Evolutionary conservation across 208 protist species (phyloP).

Genomic region (Leishmania turanica): DNA sequence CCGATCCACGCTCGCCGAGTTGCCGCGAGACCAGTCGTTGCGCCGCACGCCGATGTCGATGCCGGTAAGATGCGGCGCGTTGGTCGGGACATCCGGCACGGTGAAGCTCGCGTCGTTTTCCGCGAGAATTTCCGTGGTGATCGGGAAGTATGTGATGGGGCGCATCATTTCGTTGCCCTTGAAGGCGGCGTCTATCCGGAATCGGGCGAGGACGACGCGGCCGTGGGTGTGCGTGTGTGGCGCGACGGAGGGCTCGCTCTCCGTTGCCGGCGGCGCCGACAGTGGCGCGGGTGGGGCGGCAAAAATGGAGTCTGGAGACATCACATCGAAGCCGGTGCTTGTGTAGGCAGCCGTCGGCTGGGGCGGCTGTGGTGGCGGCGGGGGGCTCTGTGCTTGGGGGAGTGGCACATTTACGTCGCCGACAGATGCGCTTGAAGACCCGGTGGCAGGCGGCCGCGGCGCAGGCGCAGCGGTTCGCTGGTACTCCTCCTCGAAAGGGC

Average conservation of each 20-base stretch:
- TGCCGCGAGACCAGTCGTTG: slow-evolving; percentile 59
- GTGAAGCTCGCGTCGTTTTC: slow-evolving; percentile 45
- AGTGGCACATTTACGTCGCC: slow-evolving; percentile 9
- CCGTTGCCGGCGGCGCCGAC: slow-evolving; percentile 4
- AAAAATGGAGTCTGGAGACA: background rate
- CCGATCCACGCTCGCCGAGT: slow-evolving; percentile 58
- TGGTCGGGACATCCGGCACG: slow-evolving; percentile 46
- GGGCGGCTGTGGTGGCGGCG: background rate
- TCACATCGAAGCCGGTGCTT: background rate
- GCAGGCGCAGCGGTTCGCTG: slow-evolving; percentile 16
- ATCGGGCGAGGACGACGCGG: slow-evolving; percentile 41
- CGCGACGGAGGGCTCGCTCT: slow-evolving; percentile 8
- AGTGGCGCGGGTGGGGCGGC: slow-evolving; percentile 1
- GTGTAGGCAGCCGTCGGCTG: background rate
- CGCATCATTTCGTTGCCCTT: slow-evolving; percentile 59
- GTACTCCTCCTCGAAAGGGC: slow-evolving; percentile 34
- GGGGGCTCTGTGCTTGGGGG: background rate
- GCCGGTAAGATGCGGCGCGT: slow-evolving; percentile 44
- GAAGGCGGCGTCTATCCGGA: slow-evolving; percentile 51
- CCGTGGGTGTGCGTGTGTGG: slow-evolving; percentile 15
- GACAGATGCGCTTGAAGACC: background rate
- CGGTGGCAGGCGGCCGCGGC: background rate
- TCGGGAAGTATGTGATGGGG: slow-evolving; percentile 78
- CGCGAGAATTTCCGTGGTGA: slow-evolving; percentile 51
- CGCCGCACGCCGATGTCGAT: slow-evolving; percentile 51